These are phyloP conservation scores for Dioscorea alata DNA, from an alignment of 106 monocot genomes.

Conservation along the genomic window DNA sequence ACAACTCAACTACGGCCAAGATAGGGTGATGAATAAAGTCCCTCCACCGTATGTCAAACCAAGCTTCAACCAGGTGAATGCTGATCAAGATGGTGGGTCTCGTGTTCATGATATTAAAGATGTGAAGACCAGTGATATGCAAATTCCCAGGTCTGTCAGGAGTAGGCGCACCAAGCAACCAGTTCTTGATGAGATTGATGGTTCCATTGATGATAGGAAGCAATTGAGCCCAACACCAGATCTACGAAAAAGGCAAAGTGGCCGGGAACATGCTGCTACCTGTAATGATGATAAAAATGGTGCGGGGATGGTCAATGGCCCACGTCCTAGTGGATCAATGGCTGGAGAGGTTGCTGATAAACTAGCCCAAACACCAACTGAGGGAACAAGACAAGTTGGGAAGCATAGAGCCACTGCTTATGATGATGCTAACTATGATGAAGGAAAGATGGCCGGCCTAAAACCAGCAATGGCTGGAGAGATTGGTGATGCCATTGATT, in stretches of 20 bases:
- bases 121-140: constrained; percentile 5
- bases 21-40: constrained; percentile 12
- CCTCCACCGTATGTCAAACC: constrained; percentile 51
- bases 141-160: constrained; percentile 42
- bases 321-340: background rate
- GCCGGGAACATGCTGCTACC: background rate
- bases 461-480: constrained; percentile 5
- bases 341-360: background rate
- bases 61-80: background rate
- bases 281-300: background rate
- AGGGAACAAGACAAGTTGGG: constrained; percentile 3
- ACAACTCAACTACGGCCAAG: constrained; percentile 9
- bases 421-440: background rate
- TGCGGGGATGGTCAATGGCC: background rate
- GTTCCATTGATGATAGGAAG: constrained; percentile 11
- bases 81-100: no score
- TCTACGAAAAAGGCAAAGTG: background rate
- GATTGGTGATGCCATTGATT: constrained; percentile 9
- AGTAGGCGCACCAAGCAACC: constrained; percentile 18
- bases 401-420: constrained; percentile 4
- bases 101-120: no score
- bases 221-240: background rate
- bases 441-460: background rate
- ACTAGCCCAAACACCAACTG: background rate
- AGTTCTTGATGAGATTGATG: background rate